Conservation (phyloP, 2,329 filamentous ascomycete genomes). For the Cryphonectria parasitica region DNA sequence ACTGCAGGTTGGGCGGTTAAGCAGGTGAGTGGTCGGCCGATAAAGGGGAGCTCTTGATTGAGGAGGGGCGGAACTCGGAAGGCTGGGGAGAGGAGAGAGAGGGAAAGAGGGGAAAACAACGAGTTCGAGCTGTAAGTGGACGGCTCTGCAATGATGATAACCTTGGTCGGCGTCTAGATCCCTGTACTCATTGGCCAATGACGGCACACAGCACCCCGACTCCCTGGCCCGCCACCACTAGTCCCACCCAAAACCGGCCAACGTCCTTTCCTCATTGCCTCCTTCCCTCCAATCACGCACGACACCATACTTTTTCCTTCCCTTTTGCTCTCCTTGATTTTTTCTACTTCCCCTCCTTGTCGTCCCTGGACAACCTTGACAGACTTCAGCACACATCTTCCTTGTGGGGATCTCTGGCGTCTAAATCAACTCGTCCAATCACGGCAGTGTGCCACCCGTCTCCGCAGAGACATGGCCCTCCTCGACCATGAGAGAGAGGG, state of each 20-base stretch:
- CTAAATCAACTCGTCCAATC: constrained; percentile 22
- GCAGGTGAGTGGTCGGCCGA: constrained; percentile 36
- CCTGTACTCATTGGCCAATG: constrained; percentile 39
- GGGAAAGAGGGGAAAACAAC: constrained; percentile 10
- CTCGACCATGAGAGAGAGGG: neutral
- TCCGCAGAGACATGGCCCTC: neutral
- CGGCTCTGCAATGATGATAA: constrained; percentile 18
- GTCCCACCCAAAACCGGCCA: neutral
- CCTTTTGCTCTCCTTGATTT: constrained; percentile 1
- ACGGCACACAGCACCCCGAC: constrained; percentile 31
- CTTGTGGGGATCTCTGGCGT: constrained; percentile 3
- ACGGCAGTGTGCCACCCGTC: constrained; percentile 17
- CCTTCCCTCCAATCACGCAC: constrained; percentile 12
- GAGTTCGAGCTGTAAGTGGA: constrained; percentile 18
- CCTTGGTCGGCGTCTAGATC: constrained; percentile 44
- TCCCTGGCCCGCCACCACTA: constrained; percentile 22
- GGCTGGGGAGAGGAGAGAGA: constrained; percentile 1
- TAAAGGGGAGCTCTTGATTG: constrained; percentile 5
- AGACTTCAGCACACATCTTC: neutral
- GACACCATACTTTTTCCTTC: neutral
- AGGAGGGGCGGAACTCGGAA: constrained; percentile 17
- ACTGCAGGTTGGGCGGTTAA: constrained; percentile 49
- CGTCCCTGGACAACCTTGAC: neutral
- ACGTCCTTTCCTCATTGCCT: neutral
- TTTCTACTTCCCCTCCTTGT: constrained; percentile 2